Evolutionary conservation across 176 grass and related monocot species (phyloP).

Genomic region (Eragrostis curvula): DNA sequence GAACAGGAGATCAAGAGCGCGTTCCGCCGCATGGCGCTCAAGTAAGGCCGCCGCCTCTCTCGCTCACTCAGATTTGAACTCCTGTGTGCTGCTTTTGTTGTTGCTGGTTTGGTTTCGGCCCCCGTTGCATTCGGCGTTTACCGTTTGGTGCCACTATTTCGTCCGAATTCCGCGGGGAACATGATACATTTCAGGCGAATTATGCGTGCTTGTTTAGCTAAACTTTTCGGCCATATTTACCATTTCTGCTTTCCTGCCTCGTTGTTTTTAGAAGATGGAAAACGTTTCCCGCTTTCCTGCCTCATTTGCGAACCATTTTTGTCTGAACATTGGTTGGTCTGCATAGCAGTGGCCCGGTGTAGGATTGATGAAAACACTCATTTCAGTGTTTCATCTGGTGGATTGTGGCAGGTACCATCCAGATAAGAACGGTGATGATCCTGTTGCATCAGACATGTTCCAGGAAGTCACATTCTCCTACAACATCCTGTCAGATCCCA

Average conservation of each 20-base stretch:
- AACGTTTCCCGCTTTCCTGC: not conserved
- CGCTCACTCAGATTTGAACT: slow-evolving; percentile 27
- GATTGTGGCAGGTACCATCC: slow-evolving; percentile 77
- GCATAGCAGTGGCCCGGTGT: not conserved
- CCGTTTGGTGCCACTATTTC: not conserved
- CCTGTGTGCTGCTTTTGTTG: not conserved
- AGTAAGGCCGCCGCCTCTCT: slow-evolving; percentile 50
- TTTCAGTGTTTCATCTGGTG: not conserved
- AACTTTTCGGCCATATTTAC: slow-evolving; percentile 3
- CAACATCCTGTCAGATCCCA: slow-evolving; percentile 84
- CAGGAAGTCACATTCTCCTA: slow-evolving; percentile 98
- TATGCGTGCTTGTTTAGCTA: not conserved
- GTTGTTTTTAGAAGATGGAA: not conserved
- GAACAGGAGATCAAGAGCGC: slow-evolving; percentile 98
- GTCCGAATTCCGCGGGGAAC: not conserved
- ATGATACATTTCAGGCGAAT: not conserved
- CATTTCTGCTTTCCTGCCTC: not conserved
- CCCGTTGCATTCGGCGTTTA: not conserved
- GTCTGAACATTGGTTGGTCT: not conserved
- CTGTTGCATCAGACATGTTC: slow-evolving; percentile 79
- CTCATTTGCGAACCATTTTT: not conserved
- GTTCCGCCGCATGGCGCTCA: slow-evolving; percentile 97
- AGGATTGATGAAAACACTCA: not conserved
- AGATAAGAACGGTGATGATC: slow-evolving; percentile 95
- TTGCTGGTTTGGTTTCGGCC: not conserved